Percentiles rank a stretch among this genome's conserved stretches.
Conservation (phyloP, 1,284 basidiomycete genomes). For the Pascua sp. region DNA sequence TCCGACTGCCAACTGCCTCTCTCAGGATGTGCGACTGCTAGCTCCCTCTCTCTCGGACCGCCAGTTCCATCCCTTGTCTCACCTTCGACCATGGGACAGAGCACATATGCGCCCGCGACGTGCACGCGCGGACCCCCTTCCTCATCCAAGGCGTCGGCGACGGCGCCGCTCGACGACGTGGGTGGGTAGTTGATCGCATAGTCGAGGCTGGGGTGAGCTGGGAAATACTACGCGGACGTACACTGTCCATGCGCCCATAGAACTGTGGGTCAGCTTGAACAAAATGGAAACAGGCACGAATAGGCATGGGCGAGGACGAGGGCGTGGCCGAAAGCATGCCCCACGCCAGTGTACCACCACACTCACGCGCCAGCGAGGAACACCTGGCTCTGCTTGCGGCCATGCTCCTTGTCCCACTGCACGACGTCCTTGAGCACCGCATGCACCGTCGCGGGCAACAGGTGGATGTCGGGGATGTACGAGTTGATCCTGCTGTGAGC, state of each 20-base stretch:
- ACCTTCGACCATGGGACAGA: slow-evolving; percentile 53
- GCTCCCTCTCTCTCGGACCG: too few species aligned
- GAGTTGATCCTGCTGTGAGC: slow-evolving; percentile 47
- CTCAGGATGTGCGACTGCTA: too few species aligned
- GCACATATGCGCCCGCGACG: slow-evolving; percentile 50
- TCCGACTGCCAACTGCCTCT: too few species aligned
- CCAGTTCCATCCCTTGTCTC: too few species aligned
- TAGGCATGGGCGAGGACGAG: too few species aligned
- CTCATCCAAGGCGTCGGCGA: slow-evolving; percentile 2
- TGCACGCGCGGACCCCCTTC: slow-evolving; percentile 21
- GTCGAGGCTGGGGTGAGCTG: slow-evolving; percentile 31
- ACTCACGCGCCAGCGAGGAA: slow-evolving; percentile 51
- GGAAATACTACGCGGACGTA: slow-evolving; percentile 2
- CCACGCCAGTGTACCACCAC: too few species aligned
- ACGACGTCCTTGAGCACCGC: slow-evolving; percentile 52
- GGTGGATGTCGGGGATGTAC: slow-evolving; percentile 48
- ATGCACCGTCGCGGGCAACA: slow-evolving; percentile 51
- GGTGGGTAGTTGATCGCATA: slow-evolving; percentile 46
- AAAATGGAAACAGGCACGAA: too few species aligned
- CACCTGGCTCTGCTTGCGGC: slow-evolving; percentile 42
- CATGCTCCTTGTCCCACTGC: slow-evolving; percentile 30
- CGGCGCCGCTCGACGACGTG: slow-evolving; percentile 21
- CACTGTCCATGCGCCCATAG: slow-evolving; percentile 36
- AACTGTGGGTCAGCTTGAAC: slow-evolving; percentile 18
- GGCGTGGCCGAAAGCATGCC: too few species aligned